These are phyloP conservation scores for Narthecium ossifragum DNA, from an alignment of 106 monocot genomes.

Conservation along the genomic window DNA sequence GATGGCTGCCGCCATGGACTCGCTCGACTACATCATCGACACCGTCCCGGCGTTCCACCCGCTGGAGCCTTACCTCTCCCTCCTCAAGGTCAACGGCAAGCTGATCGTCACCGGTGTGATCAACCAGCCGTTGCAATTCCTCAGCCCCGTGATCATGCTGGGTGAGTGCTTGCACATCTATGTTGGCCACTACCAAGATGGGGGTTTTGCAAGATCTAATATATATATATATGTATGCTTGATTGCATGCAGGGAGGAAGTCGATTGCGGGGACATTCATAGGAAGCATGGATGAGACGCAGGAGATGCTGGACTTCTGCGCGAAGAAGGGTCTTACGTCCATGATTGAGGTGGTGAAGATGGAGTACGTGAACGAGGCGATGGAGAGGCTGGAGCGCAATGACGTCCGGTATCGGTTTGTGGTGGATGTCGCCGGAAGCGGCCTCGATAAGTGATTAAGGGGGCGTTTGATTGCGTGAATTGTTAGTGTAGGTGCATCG, in stretches of 20 bases:
- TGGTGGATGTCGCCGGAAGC: slow-evolving; percentile 88
- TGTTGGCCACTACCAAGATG: neutral
- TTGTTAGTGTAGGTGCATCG: too few species aligned
- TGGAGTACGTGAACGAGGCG: slow-evolving; percentile 80
- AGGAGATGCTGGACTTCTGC: slow-evolving; percentile 85
- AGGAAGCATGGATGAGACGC: slow-evolving; percentile 84
- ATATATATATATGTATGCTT: neutral
- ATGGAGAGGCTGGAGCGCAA: slow-evolving; percentile 76
- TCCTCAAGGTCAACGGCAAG: slow-evolving; percentile 76
- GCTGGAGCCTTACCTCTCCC: slow-evolving; percentile 71
- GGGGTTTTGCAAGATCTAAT: neutral
- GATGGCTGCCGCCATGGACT: slow-evolving; percentile 44
- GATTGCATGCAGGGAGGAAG: slow-evolving; percentile 54
- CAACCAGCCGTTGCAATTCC: slow-evolving; percentile 75
- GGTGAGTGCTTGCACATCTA: slow-evolving; percentile 29
- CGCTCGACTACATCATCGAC: slow-evolving; percentile 93
- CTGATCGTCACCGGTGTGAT: slow-evolving; percentile 78
- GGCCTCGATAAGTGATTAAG: too few species aligned
- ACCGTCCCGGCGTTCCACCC: slow-evolving; percentile 81
- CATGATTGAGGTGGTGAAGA: slow-evolving; percentile 77
- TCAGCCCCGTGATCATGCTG: slow-evolving; percentile 64
- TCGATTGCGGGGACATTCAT: slow-evolving; percentile 82
- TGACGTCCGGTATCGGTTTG: slow-evolving; percentile 92
- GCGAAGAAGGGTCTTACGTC: slow-evolving; percentile 64
- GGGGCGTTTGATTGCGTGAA: too few species aligned